phyloP scores from a whole-genome alignment of 192 early-diverging fungal species.

The Allomyces macrogynus region DNA sequence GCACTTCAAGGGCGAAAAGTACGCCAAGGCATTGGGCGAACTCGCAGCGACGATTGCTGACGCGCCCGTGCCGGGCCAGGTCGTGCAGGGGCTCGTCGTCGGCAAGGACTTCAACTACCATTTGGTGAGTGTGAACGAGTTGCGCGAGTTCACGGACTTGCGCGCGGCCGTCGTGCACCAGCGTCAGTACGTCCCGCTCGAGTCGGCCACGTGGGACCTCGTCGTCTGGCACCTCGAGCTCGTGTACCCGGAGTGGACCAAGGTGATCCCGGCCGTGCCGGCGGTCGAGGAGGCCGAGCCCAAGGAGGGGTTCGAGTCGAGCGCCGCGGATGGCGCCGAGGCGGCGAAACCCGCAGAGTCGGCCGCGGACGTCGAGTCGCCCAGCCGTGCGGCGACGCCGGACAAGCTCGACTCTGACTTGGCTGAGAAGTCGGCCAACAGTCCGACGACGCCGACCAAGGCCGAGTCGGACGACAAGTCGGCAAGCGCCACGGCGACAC shows the following conservation, averaged over 20 bases:
- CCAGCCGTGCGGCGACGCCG: slow-evolving; percentile 7
- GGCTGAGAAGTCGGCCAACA: slow-evolving; percentile 2
- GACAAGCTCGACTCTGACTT: slow-evolving; percentile 9
- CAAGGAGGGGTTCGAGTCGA: too few relatives aligned
- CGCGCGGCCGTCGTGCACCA: slow-evolving; percentile 49
- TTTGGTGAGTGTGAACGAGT: slow-evolving; percentile 57
- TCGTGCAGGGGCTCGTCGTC: slow-evolving; percentile 48
- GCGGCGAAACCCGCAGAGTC: too few relatives aligned
- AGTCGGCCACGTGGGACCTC: slow-evolving; percentile 35
- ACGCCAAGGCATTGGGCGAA: slow-evolving; percentile 45
- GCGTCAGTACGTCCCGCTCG: slow-evolving; percentile 20
- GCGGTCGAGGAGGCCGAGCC: background rate
- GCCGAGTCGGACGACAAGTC: too few relatives aligned
- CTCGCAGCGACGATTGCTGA: background rate
- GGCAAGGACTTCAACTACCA: slow-evolving; percentile 76
- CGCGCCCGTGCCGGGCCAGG: background rate
- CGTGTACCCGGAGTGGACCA: slow-evolving; percentile 44
- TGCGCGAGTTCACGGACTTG: slow-evolving; percentile 66
- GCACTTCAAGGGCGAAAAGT: slow-evolving; percentile 85
- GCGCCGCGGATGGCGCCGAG: too few relatives aligned
- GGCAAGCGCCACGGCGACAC: too few relatives aligned
- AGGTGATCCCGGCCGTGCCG: background rate
- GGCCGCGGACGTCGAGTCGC: too few relatives aligned
- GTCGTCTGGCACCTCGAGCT: slow-evolving; percentile 77
- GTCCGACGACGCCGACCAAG: background rate